These are phyloP conservation scores for Populus hybrid DNA, from an alignment of 441 rosid species.

Conservation along the genomic window DNA sequence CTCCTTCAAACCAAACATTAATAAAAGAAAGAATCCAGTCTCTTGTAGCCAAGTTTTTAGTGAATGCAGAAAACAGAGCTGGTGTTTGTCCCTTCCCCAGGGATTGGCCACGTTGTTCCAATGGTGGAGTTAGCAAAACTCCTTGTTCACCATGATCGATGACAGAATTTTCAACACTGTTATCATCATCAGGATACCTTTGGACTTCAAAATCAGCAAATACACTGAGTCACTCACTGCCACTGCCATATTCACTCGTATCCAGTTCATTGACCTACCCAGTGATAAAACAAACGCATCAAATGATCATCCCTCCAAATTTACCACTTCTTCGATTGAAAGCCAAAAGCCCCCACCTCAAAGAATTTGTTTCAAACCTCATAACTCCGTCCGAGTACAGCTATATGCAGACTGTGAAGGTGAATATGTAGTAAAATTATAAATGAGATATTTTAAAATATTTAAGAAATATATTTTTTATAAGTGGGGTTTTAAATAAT, in stretches of 20 bases:
- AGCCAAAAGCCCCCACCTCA: conserved; percentile 28
- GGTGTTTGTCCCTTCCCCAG: conserved; percentile 42
- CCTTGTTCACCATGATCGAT: conserved; percentile 31
- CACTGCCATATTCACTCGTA: conserved; percentile 5
- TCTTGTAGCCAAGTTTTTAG: neutral
- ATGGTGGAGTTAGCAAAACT: conserved; percentile 45
- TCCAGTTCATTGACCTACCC: conserved; percentile 31
- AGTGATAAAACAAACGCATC: neutral
- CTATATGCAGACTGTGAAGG: too few species aligned
- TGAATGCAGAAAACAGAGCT: conserved; percentile 36
- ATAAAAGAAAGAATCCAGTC: too few species aligned
- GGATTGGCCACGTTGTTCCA: conserved; percentile 49
- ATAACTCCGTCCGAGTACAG: neutral
- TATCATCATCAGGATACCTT: conserved; percentile 28
- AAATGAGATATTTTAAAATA: too few species aligned
- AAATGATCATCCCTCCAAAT: too few species aligned
- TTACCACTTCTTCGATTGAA: conserved; percentile 7
- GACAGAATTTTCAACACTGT: conserved; percentile 43
- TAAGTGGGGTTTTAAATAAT: too few species aligned
- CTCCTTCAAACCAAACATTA: too few species aligned
- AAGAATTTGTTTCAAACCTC: conserved; percentile 19
- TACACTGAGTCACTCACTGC: conserved; percentile 19
- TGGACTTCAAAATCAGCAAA: neutral
- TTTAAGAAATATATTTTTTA: too few species aligned
- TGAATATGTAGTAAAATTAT: too few species aligned